Evolutionary conservation across 768 basidiomycete genomes (phyloP).

Genomic region (Boletellus emodensis): DNA sequence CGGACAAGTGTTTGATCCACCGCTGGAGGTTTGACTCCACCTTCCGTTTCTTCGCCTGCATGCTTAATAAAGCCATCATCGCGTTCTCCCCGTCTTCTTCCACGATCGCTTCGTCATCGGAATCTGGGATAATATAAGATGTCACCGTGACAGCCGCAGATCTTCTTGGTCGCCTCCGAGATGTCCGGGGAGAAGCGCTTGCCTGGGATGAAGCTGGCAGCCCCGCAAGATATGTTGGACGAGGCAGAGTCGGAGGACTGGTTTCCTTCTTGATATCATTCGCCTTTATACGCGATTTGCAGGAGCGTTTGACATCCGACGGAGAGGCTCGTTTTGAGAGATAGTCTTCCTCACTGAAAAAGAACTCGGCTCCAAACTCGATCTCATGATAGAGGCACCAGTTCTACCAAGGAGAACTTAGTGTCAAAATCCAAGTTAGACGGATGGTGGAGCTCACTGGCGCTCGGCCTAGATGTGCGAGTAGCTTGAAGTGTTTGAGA

Average conservation of each 20-base stretch:
- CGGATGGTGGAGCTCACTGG: conserved; percentile 43
- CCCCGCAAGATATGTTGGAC: conserved; percentile 17
- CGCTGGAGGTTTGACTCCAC: conserved; percentile 48
- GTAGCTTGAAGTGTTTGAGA: conserved; percentile 70
- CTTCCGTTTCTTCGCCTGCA: conserved; percentile 35
- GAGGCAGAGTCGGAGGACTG: conserved; percentile 29
- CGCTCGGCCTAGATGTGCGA: conserved; percentile 60
- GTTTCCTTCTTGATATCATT: conserved; percentile 42
- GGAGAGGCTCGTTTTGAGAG: conserved; percentile 34
- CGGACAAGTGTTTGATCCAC: conserved; percentile 66
- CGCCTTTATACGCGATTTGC: conserved; percentile 23
- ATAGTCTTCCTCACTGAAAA: conserved; percentile 66
- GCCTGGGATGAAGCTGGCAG: conserved; percentile 11
- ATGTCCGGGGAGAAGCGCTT: conserved; percentile 21
- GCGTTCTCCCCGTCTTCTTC: conserved; percentile 36
- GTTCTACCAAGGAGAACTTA: conserved; percentile 35
- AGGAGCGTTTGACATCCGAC: conserved; percentile 21
- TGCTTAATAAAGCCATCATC: conserved; percentile 26
- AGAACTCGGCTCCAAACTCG: conserved; percentile 64
- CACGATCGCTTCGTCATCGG: conserved; percentile 60
- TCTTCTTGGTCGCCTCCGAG: conserved; percentile 58
- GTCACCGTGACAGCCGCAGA: conserved; percentile 47
- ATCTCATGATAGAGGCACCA: conserved; percentile 58
- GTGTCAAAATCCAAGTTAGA: neutral
- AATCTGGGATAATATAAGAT: conserved; percentile 66